A percentile compares a stretch with the other conserved stretches of the same genome.
Evolutionary conservation across 345 rosid species (phyloP).

Genomic region (Moricandia moricandioides): DNA sequence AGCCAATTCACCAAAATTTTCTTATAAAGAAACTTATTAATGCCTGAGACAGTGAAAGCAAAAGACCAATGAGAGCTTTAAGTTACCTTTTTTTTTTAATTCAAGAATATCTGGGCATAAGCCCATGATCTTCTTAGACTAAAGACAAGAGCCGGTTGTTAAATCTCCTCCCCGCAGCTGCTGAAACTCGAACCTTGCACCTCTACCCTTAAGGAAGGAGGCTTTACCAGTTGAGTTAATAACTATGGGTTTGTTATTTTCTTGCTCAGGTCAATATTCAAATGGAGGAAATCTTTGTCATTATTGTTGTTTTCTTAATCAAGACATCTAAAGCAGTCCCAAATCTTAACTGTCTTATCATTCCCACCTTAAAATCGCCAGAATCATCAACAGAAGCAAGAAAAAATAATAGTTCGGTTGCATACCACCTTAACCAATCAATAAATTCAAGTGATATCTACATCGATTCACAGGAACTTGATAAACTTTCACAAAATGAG

Average conservation of each 20-base stretch:
- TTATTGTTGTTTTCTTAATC: constrained; percentile 37
- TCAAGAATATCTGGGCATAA: no score
- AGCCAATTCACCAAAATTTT: constrained; percentile 69
- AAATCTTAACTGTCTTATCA: constrained; percentile 75
- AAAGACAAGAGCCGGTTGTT: no score
- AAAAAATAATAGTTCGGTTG: constrained; percentile 61
- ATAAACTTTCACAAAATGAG: background rate
- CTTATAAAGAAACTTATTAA: background rate
- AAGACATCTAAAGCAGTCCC: constrained; percentile 60
- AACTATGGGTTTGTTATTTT: background rate
- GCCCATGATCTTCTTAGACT: no score
- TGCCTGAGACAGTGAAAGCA: background rate
- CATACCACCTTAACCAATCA: constrained; percentile 38
- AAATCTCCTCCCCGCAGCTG: no score
- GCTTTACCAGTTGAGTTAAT: no score
- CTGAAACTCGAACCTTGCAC: no score
- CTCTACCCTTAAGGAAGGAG: no score
- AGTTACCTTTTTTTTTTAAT: constrained; percentile 37
- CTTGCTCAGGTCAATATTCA: constrained; percentile 57
- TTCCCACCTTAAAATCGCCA: constrained; percentile 93
- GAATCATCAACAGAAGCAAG: constrained; percentile 82
- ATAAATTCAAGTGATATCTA: background rate
- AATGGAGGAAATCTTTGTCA: constrained; percentile 44
- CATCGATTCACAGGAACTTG: background rate
- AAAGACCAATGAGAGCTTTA: background rate